Percentiles rank a stretch among this genome's conserved stretches.
Conservation (phyloP, 2,329 filamentous ascomycete genomes). For the Setomelanomma holmii region DNA sequence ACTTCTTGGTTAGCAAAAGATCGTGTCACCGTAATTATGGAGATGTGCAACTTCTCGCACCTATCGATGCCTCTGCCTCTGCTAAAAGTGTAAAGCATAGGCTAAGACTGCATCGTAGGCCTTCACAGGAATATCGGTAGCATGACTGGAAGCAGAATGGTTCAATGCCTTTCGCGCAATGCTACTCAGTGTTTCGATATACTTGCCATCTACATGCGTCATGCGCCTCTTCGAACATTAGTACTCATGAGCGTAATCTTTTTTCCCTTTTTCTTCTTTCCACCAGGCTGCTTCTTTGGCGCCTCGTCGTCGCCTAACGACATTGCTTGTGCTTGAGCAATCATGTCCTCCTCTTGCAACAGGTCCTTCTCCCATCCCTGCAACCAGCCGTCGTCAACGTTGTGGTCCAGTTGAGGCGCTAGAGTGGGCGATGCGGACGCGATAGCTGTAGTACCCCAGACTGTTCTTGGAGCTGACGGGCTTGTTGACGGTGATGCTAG, state of each 20-base stretch:
- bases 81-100: background rate
- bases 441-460: slow-evolving; percentile 87
- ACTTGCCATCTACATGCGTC: slow-evolving; percentile 18
- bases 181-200: slow-evolving; percentile 32
- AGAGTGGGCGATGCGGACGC: slow-evolving; percentile 64
- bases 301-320: slow-evolving; percentile 40
- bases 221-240: slow-evolving; percentile 64
- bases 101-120: too few relatives aligned
- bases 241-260: slow-evolving; percentile 75
- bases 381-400: slow-evolving; percentile 81
- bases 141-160: background rate
- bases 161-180: slow-evolving; percentile 25
- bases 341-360: slow-evolving; percentile 63
- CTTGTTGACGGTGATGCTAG: slow-evolving; percentile 83
- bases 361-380: slow-evolving; percentile 83
- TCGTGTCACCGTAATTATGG: too few relatives aligned
- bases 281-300: slow-evolving; percentile 46
- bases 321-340: slow-evolving; percentile 57
- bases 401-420: slow-evolving; percentile 48
- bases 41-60: too few relatives aligned
- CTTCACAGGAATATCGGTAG: background rate
- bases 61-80: too few relatives aligned
- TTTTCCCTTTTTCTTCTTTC: slow-evolving; percentile 70
- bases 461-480: slow-evolving; percentile 76
- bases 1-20: too few relatives aligned